Evolutionary conservation across 164 flowering plant species (phyloP).

Genomic region (Stephania yunnanensis): DNA sequence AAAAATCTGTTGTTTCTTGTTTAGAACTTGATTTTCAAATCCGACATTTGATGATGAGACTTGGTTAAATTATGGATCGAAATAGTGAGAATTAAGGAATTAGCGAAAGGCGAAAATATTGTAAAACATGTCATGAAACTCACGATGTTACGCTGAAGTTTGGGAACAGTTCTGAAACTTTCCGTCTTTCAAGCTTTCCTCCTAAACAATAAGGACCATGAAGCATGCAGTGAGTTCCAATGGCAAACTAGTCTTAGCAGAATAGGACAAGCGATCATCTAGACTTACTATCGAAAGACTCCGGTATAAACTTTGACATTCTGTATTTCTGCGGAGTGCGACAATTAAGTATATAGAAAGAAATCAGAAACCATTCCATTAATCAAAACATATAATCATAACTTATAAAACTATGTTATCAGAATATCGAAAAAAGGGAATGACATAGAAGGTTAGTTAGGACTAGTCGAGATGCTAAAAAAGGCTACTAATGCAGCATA

Average conservation of each 20-base stretch:
- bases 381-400: background rate
- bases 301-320: constrained; percentile 49
- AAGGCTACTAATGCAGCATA: background rate
- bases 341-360: background rate
- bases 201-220: constrained; percentile 20
- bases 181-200: constrained; percentile 43
- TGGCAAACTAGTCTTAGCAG: background rate
- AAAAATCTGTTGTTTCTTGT: background rate
- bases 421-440: background rate
- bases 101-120: background rate
- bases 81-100: background rate
- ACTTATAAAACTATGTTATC: background rate
- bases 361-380: background rate
- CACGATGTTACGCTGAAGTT: constrained; percentile 55
- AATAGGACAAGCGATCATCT: background rate
- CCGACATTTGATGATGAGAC: background rate
- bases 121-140: constrained; percentile 13
- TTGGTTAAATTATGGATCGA: background rate
- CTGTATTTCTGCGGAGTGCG: constrained; percentile 49
- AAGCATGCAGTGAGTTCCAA: too few species aligned
- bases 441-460: too few species aligned
- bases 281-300: constrained; percentile 37
- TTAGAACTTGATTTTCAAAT: background rate
- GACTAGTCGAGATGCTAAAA: background rate
- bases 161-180: constrained; percentile 51